Percentiles rank a stretch among this genome's conserved stretches.
phyloP scores from a whole-genome alignment of 2,329 filamentous ascomycete species.

The Hypomyces perniciosus region DNA sequence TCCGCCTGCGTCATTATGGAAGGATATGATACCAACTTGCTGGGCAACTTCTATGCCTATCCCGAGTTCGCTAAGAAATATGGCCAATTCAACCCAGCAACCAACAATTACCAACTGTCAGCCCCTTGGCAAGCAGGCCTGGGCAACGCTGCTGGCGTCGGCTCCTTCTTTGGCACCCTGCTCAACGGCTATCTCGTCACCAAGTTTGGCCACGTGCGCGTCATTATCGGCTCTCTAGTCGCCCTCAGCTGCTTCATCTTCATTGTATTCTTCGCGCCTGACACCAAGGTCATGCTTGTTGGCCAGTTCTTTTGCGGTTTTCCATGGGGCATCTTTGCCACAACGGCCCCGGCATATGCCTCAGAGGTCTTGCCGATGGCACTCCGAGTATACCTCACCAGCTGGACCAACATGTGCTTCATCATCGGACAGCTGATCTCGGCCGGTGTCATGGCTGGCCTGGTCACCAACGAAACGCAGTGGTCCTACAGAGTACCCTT shows the following conservation, averaged over 20 bases:
- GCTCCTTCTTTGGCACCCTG: slow-evolving; percentile 43
- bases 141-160: slow-evolving; percentile 37
- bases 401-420: slow-evolving; percentile 42
- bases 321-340: slow-evolving; percentile 41
- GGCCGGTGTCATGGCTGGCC: slow-evolving; percentile 24
- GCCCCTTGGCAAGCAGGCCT: slow-evolving; percentile 47
- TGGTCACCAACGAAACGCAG: slow-evolving; percentile 26
- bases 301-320: slow-evolving; percentile 42
- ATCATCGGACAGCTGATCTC: slow-evolving; percentile 41
- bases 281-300: slow-evolving; percentile 31
- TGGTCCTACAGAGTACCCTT: slow-evolving; percentile 45
- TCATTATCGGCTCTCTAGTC: slow-evolving; percentile 6
- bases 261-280: slow-evolving; percentile 39
- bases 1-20: slow-evolving; percentile 39
- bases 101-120: slow-evolving; percentile 31
- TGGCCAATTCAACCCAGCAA: slow-evolving; percentile 9
- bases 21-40: slow-evolving; percentile 32
- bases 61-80: slow-evolving; percentile 16
- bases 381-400: slow-evolving; percentile 39
- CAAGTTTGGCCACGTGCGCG: slow-evolving; percentile 35
- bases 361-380: slow-evolving; percentile 35
- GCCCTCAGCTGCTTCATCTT: slow-evolving; percentile 38
- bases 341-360: slow-evolving; percentile 41
- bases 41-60: slow-evolving; percentile 33
- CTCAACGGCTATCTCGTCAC: slow-evolving; percentile 39